These are phyloP conservation scores for Tolypocladium ophioglossoides DNA, from an alignment of 2,329 filamentous ascomycete species.

Conservation along the genomic window DNA sequence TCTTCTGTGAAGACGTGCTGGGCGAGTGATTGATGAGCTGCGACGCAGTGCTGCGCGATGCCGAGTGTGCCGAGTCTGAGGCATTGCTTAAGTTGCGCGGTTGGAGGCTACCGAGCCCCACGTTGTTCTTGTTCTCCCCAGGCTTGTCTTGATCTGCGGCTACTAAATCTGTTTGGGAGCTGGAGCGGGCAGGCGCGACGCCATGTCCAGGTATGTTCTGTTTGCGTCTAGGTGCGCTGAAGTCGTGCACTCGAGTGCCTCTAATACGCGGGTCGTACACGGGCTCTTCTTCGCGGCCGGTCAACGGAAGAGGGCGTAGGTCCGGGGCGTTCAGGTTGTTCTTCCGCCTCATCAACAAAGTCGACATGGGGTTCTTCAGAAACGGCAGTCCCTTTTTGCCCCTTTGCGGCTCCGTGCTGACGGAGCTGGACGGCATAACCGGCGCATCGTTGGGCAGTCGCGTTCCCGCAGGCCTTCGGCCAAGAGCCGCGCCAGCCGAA, in stretches of 20 bases:
- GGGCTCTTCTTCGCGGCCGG: constrained; percentile 30
- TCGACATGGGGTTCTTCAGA: constrained; percentile 49
- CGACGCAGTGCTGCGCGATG: constrained; percentile 14
- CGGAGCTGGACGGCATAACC: constrained; percentile 15
- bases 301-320: constrained; percentile 27
- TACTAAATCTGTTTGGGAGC: constrained; percentile 6
- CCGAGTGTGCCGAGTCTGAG: constrained; percentile 16
- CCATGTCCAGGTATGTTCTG: constrained; percentile 12
- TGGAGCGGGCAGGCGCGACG: constrained; percentile 6
- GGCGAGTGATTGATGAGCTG: constrained; percentile 13
- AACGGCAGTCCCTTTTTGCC: constrained; percentile 45
- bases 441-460: constrained; percentile 28
- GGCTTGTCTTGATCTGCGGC: constrained; percentile 8
- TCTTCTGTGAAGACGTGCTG: constrained; percentile 15
- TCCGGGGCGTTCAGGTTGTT: constrained; percentile 38
- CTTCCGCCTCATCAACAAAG: constrained; percentile 45
- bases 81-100: constrained; percentile 17
- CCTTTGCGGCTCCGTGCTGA: constrained; percentile 29
- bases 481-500: constrained; percentile 14
- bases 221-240: constrained; percentile 47
- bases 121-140: not conserved
- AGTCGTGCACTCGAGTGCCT: constrained; percentile 55
- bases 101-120: constrained; percentile 3
- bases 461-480: constrained; percentile 32
- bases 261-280: constrained; percentile 53